phyloP scores from a whole-genome alignment of 2,329 filamentous ascomycete genomes.

The Leptodontidium sp. region DNA sequence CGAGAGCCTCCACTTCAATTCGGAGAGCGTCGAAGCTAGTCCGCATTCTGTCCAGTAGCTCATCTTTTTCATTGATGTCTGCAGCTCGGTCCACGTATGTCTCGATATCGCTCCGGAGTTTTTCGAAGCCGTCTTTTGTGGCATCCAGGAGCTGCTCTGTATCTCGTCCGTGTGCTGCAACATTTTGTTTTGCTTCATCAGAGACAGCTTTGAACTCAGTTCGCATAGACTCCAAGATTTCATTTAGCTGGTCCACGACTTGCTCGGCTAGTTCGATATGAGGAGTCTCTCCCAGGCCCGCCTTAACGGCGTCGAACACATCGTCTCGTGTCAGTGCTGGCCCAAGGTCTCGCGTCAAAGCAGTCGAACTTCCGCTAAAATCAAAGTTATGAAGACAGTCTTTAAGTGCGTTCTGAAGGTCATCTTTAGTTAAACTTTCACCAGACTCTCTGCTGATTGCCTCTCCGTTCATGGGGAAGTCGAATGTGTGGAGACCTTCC shows the following conservation, averaged over 20 bases:
- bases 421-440: constrained; percentile 57
- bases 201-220: constrained; percentile 67
- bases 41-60: constrained; percentile 75
- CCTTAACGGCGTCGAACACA: constrained; percentile 64
- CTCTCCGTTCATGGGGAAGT: constrained; percentile 69
- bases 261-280: constrained; percentile 56
- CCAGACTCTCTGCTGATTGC: constrained; percentile 66
- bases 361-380: constrained; percentile 61
- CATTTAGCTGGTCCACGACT: constrained; percentile 64
- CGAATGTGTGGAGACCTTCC: constrained; percentile 84
- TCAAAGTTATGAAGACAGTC: constrained; percentile 63
- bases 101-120: constrained; percentile 81
- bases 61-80: constrained; percentile 75
- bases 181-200: constrained; percentile 77
- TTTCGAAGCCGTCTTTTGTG: constrained; percentile 86
- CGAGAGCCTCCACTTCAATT: constrained; percentile 28
- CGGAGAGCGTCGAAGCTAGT: constrained; percentile 42
- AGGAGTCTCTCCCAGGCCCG: constrained; percentile 60
- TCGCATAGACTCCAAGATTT: constrained; percentile 69
- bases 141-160: constrained; percentile 90
- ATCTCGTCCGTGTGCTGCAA: constrained; percentile 79
- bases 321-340: constrained; percentile 58
- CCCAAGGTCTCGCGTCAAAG: constrained; percentile 64
- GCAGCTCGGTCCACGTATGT: constrained; percentile 77
- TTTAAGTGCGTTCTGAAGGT: constrained; percentile 64